A percentile compares a stretch with the other conserved stretches of the same genome.
Conservation (phyloP, 495 filamentous ascomycete genomes). For the Xylaria grammica region DNA sequence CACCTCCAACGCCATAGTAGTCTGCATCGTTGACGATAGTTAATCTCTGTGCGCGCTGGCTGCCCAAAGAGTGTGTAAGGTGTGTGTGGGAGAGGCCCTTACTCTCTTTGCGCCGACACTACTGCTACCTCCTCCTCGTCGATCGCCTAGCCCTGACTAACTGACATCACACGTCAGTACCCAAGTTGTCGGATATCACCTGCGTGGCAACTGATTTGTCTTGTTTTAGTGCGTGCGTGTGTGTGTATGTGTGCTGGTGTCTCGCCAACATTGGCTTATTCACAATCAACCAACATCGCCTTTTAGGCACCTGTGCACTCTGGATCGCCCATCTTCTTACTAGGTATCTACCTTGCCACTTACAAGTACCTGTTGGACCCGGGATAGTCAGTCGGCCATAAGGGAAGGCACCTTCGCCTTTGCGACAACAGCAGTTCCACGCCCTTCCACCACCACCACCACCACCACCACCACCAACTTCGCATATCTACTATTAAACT, state of each 20-base stretch:
- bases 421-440: conserved; percentile 11
- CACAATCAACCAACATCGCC: background rate
- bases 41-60: conserved; percentile 16
- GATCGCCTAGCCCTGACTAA: conserved; percentile 1
- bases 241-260: conserved; percentile 10
- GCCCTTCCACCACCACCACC: too few relatives aligned
- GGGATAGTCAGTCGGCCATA: conserved; percentile 2
- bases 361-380: conserved; percentile 3
- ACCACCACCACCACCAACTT: too few relatives aligned
- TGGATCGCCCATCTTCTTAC: background rate
- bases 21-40: conserved; percentile 16
- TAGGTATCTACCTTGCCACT: background rate
- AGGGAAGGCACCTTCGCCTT: background rate
- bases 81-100: conserved; percentile 10
- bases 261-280: conserved; percentile 2
- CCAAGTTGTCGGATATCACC: background rate
- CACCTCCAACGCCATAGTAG: background rate
- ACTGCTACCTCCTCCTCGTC: background rate
- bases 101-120: background rate
- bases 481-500: conserved; percentile 15
- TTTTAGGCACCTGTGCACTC: background rate
- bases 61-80: conserved; percentile 10
- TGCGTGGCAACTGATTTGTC: conserved; percentile 14
- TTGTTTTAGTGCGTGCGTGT: conserved; percentile 6
- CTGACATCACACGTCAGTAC: conserved; percentile 16